phyloP scores from a whole-genome alignment of 2,329 filamentous ascomycete species.

The Pezicula carpinea region DNA sequence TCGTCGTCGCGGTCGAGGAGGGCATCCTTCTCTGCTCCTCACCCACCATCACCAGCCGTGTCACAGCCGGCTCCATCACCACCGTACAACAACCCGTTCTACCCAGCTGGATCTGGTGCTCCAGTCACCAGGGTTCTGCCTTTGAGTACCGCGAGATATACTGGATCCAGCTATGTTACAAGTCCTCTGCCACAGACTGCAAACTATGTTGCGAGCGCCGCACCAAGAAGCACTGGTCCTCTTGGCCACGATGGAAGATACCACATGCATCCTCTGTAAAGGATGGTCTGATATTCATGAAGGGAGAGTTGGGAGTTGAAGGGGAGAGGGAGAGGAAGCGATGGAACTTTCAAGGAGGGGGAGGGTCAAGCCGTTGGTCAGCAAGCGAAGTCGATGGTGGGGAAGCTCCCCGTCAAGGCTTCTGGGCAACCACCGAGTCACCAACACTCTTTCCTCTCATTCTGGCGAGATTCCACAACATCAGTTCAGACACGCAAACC shows the following conservation, averaged over 20 bases:
- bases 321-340: too few relatives aligned
- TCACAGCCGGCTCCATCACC: not conserved
- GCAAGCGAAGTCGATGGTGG: not conserved
- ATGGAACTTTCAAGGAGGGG: too few relatives aligned
- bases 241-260: not conserved
- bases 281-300: not conserved
- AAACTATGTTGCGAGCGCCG: not conserved
- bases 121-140: too few relatives aligned
- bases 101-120: not conserved
- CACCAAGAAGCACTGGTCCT: too few relatives aligned
- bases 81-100: not conserved
- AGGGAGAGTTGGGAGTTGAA: not conserved
- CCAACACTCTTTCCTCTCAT: not conserved
- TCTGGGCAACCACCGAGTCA: not conserved
- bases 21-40: too few relatives aligned
- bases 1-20: not conserved
- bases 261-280: not conserved
- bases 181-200: too few relatives aligned
- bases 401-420: not conserved
- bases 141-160: too few relatives aligned
- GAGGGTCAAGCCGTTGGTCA: too few relatives aligned
- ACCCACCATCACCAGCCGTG: not conserved
- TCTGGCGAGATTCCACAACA: not conserved
- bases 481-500: not conserved
- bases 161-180: too few relatives aligned